Conservation (phyloP, 2,329 filamentous ascomycete genomes). For the Leptosphaerulina australis region DNA sequence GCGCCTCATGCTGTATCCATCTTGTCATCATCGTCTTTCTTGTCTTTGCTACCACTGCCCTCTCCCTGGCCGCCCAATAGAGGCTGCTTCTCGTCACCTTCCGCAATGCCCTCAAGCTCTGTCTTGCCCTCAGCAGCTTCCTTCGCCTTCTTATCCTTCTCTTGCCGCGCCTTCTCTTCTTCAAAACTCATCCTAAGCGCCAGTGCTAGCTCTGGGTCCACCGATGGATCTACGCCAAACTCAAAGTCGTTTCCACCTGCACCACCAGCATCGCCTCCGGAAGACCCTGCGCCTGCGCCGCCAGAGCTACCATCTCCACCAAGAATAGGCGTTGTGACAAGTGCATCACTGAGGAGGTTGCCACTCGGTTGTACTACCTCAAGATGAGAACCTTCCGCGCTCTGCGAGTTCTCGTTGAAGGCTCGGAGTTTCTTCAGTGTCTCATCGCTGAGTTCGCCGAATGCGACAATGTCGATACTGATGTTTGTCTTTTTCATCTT, state of each 20-base stretch:
- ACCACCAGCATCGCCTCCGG: conserved; percentile 59
- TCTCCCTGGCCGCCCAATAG: conserved; percentile 69
- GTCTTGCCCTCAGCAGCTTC: conserved; percentile 74
- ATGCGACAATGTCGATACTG: conserved; percentile 91
- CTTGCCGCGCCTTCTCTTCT: conserved; percentile 92
- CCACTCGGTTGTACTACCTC: conserved; percentile 89
- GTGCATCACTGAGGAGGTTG: conserved; percentile 89
- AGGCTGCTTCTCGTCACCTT: conserved; percentile 66
- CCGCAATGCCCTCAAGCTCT: conserved; percentile 79
- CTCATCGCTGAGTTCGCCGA: conserved; percentile 90
- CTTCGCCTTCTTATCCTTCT: conserved; percentile 79
- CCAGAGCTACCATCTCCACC: conserved; percentile 75
- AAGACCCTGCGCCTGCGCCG: conserved; percentile 59
- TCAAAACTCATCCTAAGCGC: conserved; percentile 97
- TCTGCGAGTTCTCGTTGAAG: conserved; percentile 93
- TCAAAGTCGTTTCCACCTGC: conserved; percentile 71
- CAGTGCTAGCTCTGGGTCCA: conserved; percentile 92
- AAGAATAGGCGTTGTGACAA: conserved; percentile 87
- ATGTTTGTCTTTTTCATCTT: conserved; percentile 99
- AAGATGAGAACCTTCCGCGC: conserved; percentile 84
- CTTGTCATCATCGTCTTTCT: conserved; percentile 68
- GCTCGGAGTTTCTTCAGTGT: conserved; percentile 87
- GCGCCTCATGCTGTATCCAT: conserved; percentile 83
- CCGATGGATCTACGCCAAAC: conserved; percentile 87
- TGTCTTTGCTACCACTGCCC: conserved; percentile 64